Evolutionary conservation across 2,329 filamentous ascomycete genomes (phyloP).

Genomic region (Monosporascus sp.): DNA sequence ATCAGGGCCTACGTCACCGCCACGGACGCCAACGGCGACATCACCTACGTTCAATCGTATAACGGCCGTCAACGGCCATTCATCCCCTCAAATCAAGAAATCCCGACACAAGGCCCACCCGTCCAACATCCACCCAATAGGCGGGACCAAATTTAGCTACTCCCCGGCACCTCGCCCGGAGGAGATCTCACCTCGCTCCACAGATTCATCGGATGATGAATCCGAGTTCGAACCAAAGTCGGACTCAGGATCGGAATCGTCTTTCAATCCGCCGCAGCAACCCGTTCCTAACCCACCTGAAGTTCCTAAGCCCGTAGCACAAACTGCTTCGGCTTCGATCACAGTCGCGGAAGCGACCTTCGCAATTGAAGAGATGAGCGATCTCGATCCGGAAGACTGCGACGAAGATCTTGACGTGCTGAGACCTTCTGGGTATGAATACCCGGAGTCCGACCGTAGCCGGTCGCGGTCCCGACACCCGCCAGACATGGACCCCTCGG

Average conservation of each 20-base stretch:
- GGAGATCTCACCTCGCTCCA: constrained; percentile 28
- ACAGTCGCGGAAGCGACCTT: constrained; percentile 18
- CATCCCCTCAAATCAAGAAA: constrained; percentile 14
- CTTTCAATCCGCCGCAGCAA: constrained; percentile 21
- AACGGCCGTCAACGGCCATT: constrained; percentile 13
- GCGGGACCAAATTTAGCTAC: constrained; percentile 26
- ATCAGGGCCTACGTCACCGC: constrained; percentile 32
- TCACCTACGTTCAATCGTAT: constrained; percentile 24
- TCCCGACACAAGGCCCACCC: constrained; percentile 19
- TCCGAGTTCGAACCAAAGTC: neutral
- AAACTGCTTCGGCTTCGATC: constrained; percentile 13
- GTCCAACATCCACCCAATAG: constrained; percentile 29
- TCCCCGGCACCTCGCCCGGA: constrained; percentile 21
- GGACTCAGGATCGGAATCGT: constrained; percentile 10
- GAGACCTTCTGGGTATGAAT: constrained; percentile 23
- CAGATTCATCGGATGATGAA: constrained; percentile 22
- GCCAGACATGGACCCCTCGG: constrained; percentile 22
- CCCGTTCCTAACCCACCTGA: constrained; percentile 20
- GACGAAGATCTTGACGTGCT: constrained; percentile 21
- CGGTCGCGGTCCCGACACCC: constrained; percentile 18
- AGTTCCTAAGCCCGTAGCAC: constrained; percentile 13
- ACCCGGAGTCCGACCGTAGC: constrained; percentile 25
- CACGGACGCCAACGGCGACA: constrained; percentile 21
- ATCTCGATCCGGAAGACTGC: constrained; percentile 20
- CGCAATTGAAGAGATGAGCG: constrained; percentile 26